These are phyloP conservation scores for Aspergillus sp. DNA, from an alignment of 2,329 filamentous ascomycete species.

Conservation along the genomic window DNA sequence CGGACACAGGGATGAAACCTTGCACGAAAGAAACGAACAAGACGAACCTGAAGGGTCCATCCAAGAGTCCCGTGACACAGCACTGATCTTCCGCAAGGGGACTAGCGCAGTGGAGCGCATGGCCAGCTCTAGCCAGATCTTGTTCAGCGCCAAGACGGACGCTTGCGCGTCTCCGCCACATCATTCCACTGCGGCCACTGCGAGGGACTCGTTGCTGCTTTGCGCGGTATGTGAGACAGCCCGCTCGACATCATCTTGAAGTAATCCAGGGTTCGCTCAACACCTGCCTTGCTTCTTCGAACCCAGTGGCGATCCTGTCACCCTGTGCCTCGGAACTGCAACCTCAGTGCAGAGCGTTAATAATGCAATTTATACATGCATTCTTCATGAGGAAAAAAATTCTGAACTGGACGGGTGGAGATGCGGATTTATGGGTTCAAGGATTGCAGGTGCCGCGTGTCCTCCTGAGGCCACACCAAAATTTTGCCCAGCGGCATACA, in stretches of 20 bases:
- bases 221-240: no score
- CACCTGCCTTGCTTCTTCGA: neutral
- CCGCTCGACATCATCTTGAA: neutral
- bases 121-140: conserved; percentile 30
- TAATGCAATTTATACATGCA: neutral
- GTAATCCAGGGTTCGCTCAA: neutral
- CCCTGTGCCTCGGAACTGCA: neutral
- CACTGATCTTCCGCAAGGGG: conserved; percentile 14
- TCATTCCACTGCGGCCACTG: neutral
- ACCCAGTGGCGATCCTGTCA: neutral
- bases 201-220: no score
- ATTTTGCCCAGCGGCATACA: no score
- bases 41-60: conserved; percentile 12
- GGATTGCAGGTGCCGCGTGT: conserved; percentile 18
- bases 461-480: conserved; percentile 4
- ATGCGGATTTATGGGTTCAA: conserved; percentile 11
- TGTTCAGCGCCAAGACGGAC: conserved; percentile 36
- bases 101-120: conserved; percentile 17
- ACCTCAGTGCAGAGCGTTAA: neutral
- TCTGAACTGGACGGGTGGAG: conserved; percentile 7
- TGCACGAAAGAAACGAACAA: neutral
- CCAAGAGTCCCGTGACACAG: conserved; percentile 6
- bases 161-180: conserved; percentile 41
- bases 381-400: neutral
- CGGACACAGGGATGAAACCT: neutral